These are phyloP conservation scores for Emergomyces africanus DNA, from an alignment of 2,329 filamentous ascomycete genomes.

Conservation along the genomic window DNA sequence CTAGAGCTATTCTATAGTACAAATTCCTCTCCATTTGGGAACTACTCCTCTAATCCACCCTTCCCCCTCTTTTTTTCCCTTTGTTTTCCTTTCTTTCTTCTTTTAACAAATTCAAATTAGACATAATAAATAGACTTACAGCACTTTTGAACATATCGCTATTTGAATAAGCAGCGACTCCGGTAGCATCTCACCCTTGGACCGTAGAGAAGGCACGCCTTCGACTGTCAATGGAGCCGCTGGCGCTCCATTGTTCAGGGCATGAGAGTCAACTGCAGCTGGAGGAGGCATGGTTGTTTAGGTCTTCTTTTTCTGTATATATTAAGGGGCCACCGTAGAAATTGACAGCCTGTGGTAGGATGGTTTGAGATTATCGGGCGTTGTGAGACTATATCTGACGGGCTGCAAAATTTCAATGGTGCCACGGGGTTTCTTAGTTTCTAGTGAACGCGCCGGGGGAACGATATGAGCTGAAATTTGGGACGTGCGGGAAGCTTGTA, in stretches of 20 bases:
- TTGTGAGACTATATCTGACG: background rate
- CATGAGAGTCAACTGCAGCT: background rate
- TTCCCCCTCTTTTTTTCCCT: no score
- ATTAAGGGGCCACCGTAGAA: background rate
- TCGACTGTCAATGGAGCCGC: conserved; percentile 44
- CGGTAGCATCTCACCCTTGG: conserved; percentile 59
- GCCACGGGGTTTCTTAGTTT: background rate
- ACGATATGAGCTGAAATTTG: background rate
- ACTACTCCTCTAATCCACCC: no score
- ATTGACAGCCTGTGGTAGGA: background rate
- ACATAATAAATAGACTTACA: conserved; percentile 31
- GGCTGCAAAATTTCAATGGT: background rate
- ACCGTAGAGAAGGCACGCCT: conserved; percentile 54
- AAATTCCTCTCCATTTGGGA: background rate
- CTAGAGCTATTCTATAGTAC: no score
- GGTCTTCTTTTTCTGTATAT: background rate
- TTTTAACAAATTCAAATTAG: background rate
- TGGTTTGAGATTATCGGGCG: background rate
- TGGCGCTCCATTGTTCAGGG: background rate
- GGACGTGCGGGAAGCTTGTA: background rate
- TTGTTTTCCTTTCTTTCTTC: background rate
- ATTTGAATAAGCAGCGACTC: conserved; percentile 62
- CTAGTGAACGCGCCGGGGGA: background rate
- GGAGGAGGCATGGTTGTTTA: conserved; percentile 1
- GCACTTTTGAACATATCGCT: conserved; percentile 74